Percentiles rank a stretch among this genome's conserved stretches.
phyloP scores from a whole-genome alignment of 805 yeast species.

The Lipomyces lipofer region DNA sequence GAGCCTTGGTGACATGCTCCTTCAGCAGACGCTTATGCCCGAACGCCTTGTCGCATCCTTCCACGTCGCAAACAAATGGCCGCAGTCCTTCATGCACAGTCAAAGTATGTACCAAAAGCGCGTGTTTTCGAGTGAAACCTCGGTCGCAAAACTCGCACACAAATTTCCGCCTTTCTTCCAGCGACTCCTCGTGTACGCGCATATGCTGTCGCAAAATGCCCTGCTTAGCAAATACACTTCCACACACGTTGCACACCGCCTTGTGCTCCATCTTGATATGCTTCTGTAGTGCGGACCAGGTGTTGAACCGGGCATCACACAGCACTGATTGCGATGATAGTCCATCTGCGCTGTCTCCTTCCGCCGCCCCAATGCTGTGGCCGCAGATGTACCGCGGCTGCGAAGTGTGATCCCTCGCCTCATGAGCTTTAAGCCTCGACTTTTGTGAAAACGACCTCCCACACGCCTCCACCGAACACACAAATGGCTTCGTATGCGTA shows the following conservation, averaged over 20 bases:
- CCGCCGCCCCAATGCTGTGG: conserved; percentile 33
- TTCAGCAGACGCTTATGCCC: conserved; percentile 31
- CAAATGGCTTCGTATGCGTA: conserved; percentile 44
- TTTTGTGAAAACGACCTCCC: conserved; percentile 64
- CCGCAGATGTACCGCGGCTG: conserved; percentile 31
- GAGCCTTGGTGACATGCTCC: conserved; percentile 21
- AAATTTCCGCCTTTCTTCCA: conserved; percentile 56
- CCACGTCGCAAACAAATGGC: conserved; percentile 31
- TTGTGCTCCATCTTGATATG: conserved; percentile 78
- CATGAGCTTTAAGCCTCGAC: conserved; percentile 65
- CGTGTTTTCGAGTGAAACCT: conserved; percentile 57
- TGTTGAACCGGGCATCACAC: conserved; percentile 60
- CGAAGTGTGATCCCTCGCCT: conserved; percentile 58
- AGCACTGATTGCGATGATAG: conserved; percentile 45
- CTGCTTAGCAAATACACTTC: conserved; percentile 70
- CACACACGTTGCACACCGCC: conserved; percentile 57
- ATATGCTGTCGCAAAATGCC: conserved; percentile 71
- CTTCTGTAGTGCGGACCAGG: conserved; percentile 70
- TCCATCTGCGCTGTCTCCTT: conserved; percentile 58
- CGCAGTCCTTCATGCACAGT: conserved; percentile 32
- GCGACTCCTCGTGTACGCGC: conserved; percentile 57
- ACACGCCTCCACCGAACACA: conserved; percentile 62
- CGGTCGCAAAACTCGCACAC: conserved; percentile 52
- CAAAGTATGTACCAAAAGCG: conserved; percentile 52
- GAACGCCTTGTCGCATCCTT: conserved; percentile 29